Evolutionary conservation across 1,284 basidiomycete genomes (phyloP), one percentile per base, ranked within the genome.

Genomic region (Tylopilus sp.): DNA sequence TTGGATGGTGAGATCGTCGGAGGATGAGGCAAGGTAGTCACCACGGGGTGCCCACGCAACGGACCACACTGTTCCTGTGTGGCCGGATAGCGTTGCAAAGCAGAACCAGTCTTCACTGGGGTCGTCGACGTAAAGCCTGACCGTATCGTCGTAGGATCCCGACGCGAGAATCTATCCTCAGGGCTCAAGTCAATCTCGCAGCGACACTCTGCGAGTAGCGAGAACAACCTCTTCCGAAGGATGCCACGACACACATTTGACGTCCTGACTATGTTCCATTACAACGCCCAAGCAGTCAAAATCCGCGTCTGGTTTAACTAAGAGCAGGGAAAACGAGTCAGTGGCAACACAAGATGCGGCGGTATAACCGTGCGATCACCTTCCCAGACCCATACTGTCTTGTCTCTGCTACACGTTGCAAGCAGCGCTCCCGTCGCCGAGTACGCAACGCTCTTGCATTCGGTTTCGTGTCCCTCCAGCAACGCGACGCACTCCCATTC

Each of bases 331-430:
- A 33, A 25, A 33, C 16, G 9, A 9, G 19, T 60, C 42, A 50
- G 36, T 21, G 35, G 19, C 21, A 23, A 23, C 19, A 23, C 19
- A 21, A 21, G 3, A 16, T 18, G 18, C 16, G 6, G 42, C 7
- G 21, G 6, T 29, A 7, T 11, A 31, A 31, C 18, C 12, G n/a
- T 10, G 36, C 13, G 65, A 75, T 64, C 65, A 88, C 92, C 90
- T 78, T 98, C 97, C 96, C 97, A 99, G 41, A 99, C 81, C 97
- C 97, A 99, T 1, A 99, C 95, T 13, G 90, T 92, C 71, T 98
- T 97, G 72, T 99, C 97, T 51, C 97, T 77, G 59, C 89, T 90
- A 65, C 95, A 97, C 59, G 87, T 94, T 6, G 96, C 96, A 15
- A 99, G 74, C 23, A 97, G 70, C 6, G 78, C 86, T 0, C 95